phyloP scores from a whole-genome alignment of 2,329 filamentous ascomycete species.

The Aotearoamyces nothofagi region DNA sequence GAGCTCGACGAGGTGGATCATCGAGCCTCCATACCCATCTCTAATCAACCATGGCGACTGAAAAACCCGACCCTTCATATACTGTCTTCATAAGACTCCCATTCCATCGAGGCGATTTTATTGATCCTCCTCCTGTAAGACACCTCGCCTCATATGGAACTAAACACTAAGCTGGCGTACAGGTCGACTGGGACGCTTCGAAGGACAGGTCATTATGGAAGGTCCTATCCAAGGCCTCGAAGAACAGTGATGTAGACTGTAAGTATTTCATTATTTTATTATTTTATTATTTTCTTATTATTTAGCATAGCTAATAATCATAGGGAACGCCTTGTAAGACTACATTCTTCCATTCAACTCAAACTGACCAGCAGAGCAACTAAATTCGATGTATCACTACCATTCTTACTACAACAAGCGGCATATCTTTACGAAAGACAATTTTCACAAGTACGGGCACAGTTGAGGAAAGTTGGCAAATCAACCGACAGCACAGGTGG shows the following conservation, averaged over 20 bases:
- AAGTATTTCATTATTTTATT: conserved; percentile 21
- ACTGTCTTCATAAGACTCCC: conserved; percentile 85
- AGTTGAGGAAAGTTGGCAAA: conserved; percentile 61
- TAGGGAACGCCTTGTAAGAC: conserved; percentile 65
- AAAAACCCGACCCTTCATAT: conserved; percentile 15
- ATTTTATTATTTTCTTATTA: too few relatives aligned
- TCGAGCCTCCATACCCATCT: too few relatives aligned
- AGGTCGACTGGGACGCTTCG: conserved; percentile 76
- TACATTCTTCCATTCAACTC: not conserved
- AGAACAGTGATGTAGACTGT: conserved; percentile 78
- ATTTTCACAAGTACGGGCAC: conserved; percentile 74
- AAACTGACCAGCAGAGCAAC: conserved; percentile 36
- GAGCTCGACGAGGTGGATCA: too few relatives aligned
- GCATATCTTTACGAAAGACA: conserved; percentile 89
- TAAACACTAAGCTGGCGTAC: conserved; percentile 5
- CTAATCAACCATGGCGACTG: conserved; percentile 1
- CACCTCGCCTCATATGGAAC: conserved; percentile 1
- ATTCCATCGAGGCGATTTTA: conserved; percentile 72
- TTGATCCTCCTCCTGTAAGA: conserved; percentile 73
- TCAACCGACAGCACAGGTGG: conserved; percentile 24
- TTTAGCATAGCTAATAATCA: conserved; percentile 11
- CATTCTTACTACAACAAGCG: conserved; percentile 84
- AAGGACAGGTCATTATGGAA: conserved; percentile 89
- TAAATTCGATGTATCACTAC: conserved; percentile 69
- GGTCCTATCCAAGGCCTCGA: conserved; percentile 67